Conservation (phyloP, 768 basidiomycete species). For the Agaricus subrufescens region DNA sequence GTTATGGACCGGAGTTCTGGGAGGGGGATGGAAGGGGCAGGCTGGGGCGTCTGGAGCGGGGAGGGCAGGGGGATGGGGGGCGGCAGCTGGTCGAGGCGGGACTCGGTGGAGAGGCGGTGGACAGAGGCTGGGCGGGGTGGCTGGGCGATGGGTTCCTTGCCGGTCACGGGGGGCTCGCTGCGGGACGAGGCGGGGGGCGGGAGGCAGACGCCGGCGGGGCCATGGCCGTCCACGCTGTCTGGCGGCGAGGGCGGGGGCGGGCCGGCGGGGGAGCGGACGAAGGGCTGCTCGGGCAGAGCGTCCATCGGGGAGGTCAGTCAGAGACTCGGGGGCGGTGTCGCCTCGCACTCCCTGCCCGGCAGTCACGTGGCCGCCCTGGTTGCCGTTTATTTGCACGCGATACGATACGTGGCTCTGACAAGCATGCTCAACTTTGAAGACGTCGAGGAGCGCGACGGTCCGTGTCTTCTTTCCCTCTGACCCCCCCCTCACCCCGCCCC, state of each 20-base stretch:
- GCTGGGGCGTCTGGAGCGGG: slow-evolving; percentile 15
- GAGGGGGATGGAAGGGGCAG: slow-evolving; percentile 10
- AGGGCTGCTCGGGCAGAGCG: background rate
- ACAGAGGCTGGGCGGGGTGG: slow-evolving; percentile 17
- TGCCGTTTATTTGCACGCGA: slow-evolving; percentile 22
- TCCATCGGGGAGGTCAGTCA: slow-evolving; percentile 5
- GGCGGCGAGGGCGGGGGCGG: slow-evolving; percentile 28
- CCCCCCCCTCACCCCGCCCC: background rate
- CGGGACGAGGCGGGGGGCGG: slow-evolving; percentile 2
- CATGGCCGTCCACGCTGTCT: slow-evolving; percentile 22
- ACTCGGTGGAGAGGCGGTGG: slow-evolving; percentile 50
- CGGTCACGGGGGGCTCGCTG: slow-evolving; percentile 21
- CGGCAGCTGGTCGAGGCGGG: slow-evolving; percentile 27
- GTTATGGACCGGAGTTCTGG: slow-evolving; percentile 20
- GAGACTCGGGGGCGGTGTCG: no score
- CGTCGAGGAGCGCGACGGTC: slow-evolving; percentile 95
- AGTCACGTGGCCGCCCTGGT: slow-evolving; percentile 8
- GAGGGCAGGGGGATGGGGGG: slow-evolving; percentile 18
- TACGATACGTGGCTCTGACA: background rate
- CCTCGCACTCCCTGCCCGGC: no score
- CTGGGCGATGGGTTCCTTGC: slow-evolving; percentile 24
- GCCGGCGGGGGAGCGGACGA: slow-evolving; percentile 10
- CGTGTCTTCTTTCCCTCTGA: slow-evolving; percentile 41
- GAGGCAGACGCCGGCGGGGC: background rate
- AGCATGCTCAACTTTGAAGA: slow-evolving; percentile 88